Evolutionary conservation across 1,284 basidiomycete species (phyloP).

Genomic region (Xanthoconium separans): DNA sequence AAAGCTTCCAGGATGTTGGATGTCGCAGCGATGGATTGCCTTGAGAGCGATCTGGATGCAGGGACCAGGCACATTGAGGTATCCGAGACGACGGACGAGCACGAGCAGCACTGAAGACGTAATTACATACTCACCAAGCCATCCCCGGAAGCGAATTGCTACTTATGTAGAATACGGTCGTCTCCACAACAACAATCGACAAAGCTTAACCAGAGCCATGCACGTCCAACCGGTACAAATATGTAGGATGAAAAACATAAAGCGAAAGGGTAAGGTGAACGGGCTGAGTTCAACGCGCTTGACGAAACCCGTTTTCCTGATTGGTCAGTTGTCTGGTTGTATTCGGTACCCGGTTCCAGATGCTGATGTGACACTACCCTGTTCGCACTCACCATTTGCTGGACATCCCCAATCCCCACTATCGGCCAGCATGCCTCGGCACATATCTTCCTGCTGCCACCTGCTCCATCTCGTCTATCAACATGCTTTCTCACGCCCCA

Average conservation of each 20-base stretch:
- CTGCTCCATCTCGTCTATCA: slow-evolving; percentile 5
- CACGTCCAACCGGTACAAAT: no score
- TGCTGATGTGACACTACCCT: slow-evolving; percentile 5
- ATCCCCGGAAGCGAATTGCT: no score
- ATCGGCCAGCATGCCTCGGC: slow-evolving; percentile 5
- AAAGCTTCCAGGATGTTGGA: slow-evolving; percentile 41
- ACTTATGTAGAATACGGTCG: no score
- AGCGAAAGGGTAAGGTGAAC: no score
- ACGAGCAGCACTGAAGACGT: no score
- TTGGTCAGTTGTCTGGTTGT: slow-evolving; percentile 9
- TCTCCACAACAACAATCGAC: no score
- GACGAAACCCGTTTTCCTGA: slow-evolving; percentile 1
- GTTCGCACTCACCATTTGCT: slow-evolving; percentile 8
- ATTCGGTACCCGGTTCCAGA: slow-evolving; percentile 9
- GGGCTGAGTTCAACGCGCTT: no score
- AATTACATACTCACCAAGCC: no score
- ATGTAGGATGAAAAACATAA: no score
- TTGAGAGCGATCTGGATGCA: slow-evolving; percentile 45
- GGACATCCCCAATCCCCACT: no score
- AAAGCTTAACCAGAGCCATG: no score
- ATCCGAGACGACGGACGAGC: slow-evolving; percentile 48
- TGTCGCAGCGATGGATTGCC: slow-evolving; percentile 40
- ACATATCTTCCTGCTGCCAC: slow-evolving; percentile 1
- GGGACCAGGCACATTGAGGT: slow-evolving; percentile 37
- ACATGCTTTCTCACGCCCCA: not conserved